Conservation (phyloP, 305 asterid genomes). For the Fraxinus baroniana region DNA sequence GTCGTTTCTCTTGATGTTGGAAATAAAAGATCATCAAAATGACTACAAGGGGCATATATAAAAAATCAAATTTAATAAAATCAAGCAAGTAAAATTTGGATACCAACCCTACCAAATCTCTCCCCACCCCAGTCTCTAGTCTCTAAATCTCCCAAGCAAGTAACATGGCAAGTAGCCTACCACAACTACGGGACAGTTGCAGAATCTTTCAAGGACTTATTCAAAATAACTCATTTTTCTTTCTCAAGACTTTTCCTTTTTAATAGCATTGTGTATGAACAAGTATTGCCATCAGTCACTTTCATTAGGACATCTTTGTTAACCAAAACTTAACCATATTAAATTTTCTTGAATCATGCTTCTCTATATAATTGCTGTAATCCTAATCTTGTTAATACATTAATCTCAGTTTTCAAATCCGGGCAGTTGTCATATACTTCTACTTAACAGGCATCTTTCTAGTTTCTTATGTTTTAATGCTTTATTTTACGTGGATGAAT, state of each 20-base stretch:
- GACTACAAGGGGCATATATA: background rate
- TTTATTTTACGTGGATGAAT: background rate
- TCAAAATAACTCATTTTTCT: background rate
- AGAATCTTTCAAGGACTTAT: conserved; percentile 21
- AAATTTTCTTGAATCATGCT: conserved; percentile 19
- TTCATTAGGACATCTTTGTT: conserved; percentile 44
- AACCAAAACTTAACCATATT: conserved; percentile 48
- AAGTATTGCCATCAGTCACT: conserved; percentile 31
- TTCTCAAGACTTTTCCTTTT: background rate
- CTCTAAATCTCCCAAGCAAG: conserved; percentile 19
- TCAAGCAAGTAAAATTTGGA: conserved; percentile 56
- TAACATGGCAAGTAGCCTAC: conserved; percentile 77
- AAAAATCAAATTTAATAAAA: background rate
- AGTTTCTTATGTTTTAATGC: background rate
- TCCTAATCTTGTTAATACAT: conserved; percentile 6
- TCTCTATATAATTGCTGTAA: conserved; percentile 35
- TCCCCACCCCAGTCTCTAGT: background rate
- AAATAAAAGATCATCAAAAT: conserved; percentile 8
- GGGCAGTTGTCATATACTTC: background rate
- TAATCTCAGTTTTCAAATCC: background rate
- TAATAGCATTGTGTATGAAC: conserved; percentile 6
- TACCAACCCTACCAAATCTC: conserved; percentile 78
- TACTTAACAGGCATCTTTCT: background rate
- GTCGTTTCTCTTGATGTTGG: background rate
- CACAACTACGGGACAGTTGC: conserved; percentile 41